Base-by-base conservation (phyloP, 176 grass and related monocot species). In the Carex cristatella region DNA sequence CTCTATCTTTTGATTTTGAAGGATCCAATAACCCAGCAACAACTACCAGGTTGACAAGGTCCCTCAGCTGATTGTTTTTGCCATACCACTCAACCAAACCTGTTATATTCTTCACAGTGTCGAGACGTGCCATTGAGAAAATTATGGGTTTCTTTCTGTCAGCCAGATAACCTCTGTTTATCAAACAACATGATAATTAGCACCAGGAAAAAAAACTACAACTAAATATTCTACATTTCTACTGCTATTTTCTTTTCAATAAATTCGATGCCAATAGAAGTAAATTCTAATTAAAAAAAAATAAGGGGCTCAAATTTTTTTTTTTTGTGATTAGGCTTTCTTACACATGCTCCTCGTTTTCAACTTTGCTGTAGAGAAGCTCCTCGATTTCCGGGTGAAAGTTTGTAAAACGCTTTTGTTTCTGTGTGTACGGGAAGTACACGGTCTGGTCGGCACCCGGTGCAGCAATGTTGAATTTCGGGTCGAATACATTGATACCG, bases 111-210 rank as follows among this genome's bases (percentile, higher is more conserved):
- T 99, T 99, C 67, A 99, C 90, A 37, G 85, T 95, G 81, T 99
- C 96, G 4, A 99, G 90, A 83, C 96, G 93, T 19, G 96, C 96
- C 96, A 95, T 99, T 0, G 96, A 95, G 88, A 99, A 99, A 60
- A 99, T 84, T 73, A 99, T 91, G 42, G 96, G 96, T 82, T 95
- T 98, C 48, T 54, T 95, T 61, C 61, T 90, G 80, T 98, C 93
- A 30, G 69, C 85, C 58, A 98, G 76, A 61, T 92, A 66, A 53
- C 95, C 95, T 90, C 95, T 98, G 93, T 27, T 72, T 31, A 53
- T 15, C 54, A 65, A 46, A 28, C 10, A 91, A 59, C 8, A 78
- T 1, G n/a, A 55, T 76, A 54, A 28, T 92, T 87, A 89, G 85
- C 7, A 46, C 37, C 38, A 14, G 4, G 4, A 18, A 46, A 81